Evolutionary conservation across 345 rosid species (phyloP).

Genomic region (Syzygium oleosum): DNA sequence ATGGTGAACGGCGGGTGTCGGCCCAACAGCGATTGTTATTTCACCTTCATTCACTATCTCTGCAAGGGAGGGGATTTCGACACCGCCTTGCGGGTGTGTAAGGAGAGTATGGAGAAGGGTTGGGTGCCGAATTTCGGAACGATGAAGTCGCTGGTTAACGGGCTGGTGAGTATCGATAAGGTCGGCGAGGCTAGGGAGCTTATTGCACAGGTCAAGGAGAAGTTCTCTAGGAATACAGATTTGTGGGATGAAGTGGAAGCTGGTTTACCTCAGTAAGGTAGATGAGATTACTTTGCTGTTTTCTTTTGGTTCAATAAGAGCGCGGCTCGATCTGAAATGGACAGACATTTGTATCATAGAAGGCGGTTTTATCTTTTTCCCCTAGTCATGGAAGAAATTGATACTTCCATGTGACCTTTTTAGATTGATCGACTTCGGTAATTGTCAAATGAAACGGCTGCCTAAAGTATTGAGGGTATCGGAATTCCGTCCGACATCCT

Average conservation of each 20-base stretch:
- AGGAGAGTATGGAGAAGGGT: constrained; percentile 51
- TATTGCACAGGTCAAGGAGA: constrained; percentile 41
- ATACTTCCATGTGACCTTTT: background rate
- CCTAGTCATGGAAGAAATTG: background rate
- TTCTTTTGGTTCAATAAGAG: background rate
- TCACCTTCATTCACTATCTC: constrained; percentile 43
- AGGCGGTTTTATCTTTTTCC: background rate
- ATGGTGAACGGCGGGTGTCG: constrained; percentile 42
- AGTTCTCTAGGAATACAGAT: constrained; percentile 34
- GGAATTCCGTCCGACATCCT: background rate
- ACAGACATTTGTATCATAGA: background rate
- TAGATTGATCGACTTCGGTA: background rate
- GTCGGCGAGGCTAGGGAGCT: constrained; percentile 59
- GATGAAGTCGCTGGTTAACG: constrained; percentile 63
- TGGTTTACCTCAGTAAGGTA: constrained; percentile 39
- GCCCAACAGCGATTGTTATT: constrained; percentile 48
- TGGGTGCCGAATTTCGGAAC: constrained; percentile 61
- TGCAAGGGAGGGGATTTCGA: constrained; percentile 62
- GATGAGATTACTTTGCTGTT: background rate
- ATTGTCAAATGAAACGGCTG: background rate
- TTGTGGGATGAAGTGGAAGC: constrained; percentile 85
- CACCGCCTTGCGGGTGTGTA: constrained; percentile 42
- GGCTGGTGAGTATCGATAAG: constrained; percentile 40
- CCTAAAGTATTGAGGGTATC: background rate
- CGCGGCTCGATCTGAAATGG: background rate